Evolutionary conservation across 768 basidiomycete species (phyloP), one percentile per base, ranked within the genome.

Genomic region (Podaxis sp.): DNA sequence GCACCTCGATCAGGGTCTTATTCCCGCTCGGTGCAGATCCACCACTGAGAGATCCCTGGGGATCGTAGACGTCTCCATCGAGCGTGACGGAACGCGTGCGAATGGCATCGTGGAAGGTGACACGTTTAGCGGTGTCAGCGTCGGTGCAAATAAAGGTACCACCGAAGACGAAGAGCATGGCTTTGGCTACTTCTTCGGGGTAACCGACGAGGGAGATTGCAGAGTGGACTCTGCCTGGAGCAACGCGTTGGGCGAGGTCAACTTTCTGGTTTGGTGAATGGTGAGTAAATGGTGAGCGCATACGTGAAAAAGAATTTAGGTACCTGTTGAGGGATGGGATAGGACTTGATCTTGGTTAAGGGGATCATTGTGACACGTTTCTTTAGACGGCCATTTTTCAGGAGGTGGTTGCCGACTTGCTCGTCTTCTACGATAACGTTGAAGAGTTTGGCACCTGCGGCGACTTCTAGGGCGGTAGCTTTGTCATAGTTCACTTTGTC

Each of bases 381-480:
- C 78, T 86, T 89, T 67, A 99, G 84, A 54, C 80, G 70, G 11
- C 82, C 82, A 52, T 90, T 86, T 71, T 90, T 84, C 52, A 99
- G 77, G 26, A 99, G 82, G 30, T 91, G 87, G 68, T 90, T 91
- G 30, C 95, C 96, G 50, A 96, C 86, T 60, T 84, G 84, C 75
- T 98, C 95, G 70, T 96, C 88, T 66, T 96, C 88, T 7, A 99
- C 92, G 28, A 99, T 91, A 40, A 99, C 93, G 66, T 99, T 94
- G 76, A 91, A 97, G 8, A 99, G 80, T 66, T 90, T 91, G 0
- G 86, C 88, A 0, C 95, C 95, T 0, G 95, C 96, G 17, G 92
- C 87, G 65, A 98, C 89, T 74, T 99, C 97, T 3, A 99, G 82
- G 2, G 97, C 97, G 0, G 93, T 95, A 1, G 95, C 86, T 62